Conservation (phyloP, 2,329 filamentous ascomycete species). For the Pseudogymnoascus sp. region DNA sequence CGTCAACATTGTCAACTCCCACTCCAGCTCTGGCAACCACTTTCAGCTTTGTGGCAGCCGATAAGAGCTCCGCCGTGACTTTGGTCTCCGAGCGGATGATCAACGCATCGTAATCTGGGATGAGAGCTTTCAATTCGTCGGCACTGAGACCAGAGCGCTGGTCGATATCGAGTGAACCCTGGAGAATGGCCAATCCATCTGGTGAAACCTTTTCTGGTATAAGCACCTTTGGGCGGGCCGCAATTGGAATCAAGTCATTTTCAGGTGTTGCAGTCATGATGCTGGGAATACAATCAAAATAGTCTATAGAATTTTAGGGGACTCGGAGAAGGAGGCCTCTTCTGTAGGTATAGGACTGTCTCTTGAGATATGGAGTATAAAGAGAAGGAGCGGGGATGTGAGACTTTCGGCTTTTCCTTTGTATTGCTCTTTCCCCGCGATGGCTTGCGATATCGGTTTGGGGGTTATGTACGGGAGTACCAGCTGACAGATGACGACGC, state of each 20-base stretch:
- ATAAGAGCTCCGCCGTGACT: conserved; percentile 60
- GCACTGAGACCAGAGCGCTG: conserved; percentile 53
- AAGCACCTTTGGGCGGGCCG: conserved; percentile 40
- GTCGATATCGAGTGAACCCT: conserved; percentile 60
- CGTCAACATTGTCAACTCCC: conserved; percentile 75
- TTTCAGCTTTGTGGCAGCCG: conserved; percentile 58
- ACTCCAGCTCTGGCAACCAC: conserved; percentile 76
- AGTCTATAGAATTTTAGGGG: neutral
- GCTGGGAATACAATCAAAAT: neutral
- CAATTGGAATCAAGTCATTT: neutral
- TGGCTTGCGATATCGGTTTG: conserved; percentile 3
- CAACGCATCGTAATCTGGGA: conserved; percentile 64
- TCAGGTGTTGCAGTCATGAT: neutral
- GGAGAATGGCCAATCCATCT: conserved; percentile 65
- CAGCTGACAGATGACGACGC: conserved; percentile 8
- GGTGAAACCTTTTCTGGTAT: conserved; percentile 73
- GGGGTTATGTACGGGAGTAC: conserved; percentile 4
- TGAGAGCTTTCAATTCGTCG: conserved; percentile 56
- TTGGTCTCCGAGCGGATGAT: conserved; percentile 78
- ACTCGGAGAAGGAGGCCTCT: neutral
- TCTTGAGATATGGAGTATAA: neutral
- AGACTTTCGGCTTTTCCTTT: neutral
- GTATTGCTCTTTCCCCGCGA: neutral
- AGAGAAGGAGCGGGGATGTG: neutral
- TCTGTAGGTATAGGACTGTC: neutral